phyloP scores from a whole-genome alignment of 192 early-diverging fungal genomes.

The Podila horticola region DNA sequence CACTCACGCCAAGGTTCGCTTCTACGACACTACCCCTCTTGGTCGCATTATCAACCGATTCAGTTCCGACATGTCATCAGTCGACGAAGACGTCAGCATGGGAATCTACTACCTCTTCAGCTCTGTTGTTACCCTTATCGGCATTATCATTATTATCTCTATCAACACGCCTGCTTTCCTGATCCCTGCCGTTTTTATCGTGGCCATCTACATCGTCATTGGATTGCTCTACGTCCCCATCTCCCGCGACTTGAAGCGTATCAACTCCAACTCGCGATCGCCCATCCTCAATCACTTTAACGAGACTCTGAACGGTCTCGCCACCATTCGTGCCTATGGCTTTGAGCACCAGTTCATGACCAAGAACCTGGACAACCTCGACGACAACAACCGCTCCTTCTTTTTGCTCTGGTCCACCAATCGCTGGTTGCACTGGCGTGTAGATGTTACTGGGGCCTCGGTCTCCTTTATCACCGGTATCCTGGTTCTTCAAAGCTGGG shows the following conservation, averaged over 20 bases:
- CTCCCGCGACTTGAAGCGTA: constrained; percentile 89
- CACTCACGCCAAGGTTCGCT: constrained; percentile 77
- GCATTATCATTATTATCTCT: constrained; percentile 69
- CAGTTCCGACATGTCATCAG: constrained; percentile 83
- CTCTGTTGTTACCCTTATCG: constrained; percentile 55
- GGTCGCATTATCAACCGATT: constrained; percentile 87
- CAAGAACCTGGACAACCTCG: constrained; percentile 67
- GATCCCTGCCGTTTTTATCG: constrained; percentile 66
- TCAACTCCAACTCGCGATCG: constrained; percentile 66
- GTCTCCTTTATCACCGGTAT: constrained; percentile 79
- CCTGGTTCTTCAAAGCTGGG: constrained; percentile 59
- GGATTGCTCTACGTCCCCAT: constrained; percentile 77
- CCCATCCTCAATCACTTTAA: constrained; percentile 62
- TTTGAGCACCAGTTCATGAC: constrained; percentile 70
- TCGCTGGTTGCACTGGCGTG: constrained; percentile 89
- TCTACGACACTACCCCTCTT: constrained; percentile 91
- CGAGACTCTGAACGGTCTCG: constrained; percentile 79
- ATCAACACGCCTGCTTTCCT: constrained; percentile 78
- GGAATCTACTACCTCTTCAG: constrained; percentile 57
- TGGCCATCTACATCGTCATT: constrained; percentile 65
- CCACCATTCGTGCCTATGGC: constrained; percentile 89
- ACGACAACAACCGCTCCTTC: constrained; percentile 87
- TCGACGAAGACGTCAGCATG: constrained; percentile 72
- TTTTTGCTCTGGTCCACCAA: constrained; percentile 89
- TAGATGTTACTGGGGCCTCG: constrained; percentile 79